Conservation (phyloP, 805 yeast species). For the Wickerhamiella sergipiensis region DNA sequence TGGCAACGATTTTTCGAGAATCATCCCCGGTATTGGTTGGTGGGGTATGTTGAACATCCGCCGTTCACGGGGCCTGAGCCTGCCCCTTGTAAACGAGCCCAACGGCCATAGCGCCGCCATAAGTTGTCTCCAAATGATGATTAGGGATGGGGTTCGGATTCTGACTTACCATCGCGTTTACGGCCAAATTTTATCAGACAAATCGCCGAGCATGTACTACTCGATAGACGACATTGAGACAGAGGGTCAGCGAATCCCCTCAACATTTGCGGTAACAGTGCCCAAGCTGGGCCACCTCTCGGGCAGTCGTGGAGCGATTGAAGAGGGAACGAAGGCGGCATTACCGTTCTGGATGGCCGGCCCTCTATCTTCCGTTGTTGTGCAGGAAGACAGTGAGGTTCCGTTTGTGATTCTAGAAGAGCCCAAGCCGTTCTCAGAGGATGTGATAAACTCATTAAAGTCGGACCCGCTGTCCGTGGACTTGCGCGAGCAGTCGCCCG, state of each 20-base stretch:
- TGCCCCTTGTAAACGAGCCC: constrained; percentile 28
- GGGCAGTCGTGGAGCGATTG: constrained; percentile 28
- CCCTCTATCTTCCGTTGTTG: constrained; percentile 45
- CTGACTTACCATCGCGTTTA: not conserved
- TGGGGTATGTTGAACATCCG: constrained; percentile 40
- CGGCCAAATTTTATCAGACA: too few species aligned
- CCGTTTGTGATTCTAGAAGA: constrained; percentile 54
- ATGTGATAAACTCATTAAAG: constrained; percentile 70
- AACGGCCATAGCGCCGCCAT: constrained; percentile 3
- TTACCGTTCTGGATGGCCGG: constrained; percentile 86
- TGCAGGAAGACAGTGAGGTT: constrained; percentile 19
- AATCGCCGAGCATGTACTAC: constrained; percentile 22
- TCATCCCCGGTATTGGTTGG: constrained; percentile 44
- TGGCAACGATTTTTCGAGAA: constrained; percentile 43
- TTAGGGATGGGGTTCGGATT: too few species aligned
- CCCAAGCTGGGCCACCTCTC: constrained; percentile 84
- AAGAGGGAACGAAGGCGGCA: constrained; percentile 30
- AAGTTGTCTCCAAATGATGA: too few species aligned
- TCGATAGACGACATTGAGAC: constrained; percentile 25
- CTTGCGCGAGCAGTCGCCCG: constrained; percentile 46
- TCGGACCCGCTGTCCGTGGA: constrained; percentile 57
- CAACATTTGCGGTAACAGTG: constrained; percentile 60
- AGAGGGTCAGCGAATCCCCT: constrained; percentile 48
- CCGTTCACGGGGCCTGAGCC: constrained; percentile 38
- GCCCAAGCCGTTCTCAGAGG: constrained; percentile 54